Evolutionary conservation across 768 basidiomycete species (phyloP).

Genomic region (Leucogyrophana mollusca): DNA sequence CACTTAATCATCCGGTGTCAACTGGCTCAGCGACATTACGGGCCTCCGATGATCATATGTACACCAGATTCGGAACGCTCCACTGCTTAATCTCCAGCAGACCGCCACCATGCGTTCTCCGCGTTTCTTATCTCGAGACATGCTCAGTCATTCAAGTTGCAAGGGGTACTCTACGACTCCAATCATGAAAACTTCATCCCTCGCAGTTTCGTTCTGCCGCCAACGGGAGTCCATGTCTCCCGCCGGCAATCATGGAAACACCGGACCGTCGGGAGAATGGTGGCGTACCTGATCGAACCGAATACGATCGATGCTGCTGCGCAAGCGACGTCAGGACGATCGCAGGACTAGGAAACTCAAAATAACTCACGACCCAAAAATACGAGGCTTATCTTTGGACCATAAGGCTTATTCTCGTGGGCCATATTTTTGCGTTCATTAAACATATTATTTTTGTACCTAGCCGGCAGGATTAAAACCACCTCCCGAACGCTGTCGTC

Average conservation of each 20-base stretch:
- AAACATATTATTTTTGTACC: constrained; percentile 19
- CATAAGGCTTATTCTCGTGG: constrained; percentile 3
- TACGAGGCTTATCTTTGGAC: constrained; percentile 22
- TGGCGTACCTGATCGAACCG: constrained; percentile 27
- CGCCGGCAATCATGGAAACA: constrained; percentile 12
- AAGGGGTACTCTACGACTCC: no score
- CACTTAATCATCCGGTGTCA: no score
- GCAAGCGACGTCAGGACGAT: constrained; percentile 24
- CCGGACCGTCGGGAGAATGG: constrained; percentile 6
- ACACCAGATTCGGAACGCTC: no score
- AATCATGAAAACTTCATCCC: no score
- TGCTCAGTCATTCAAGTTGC: no score
- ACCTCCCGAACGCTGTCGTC: neutral
- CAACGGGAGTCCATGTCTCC: constrained; percentile 2
- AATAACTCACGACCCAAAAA: constrained; percentile 30
- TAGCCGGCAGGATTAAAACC: neutral
- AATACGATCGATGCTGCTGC: constrained; percentile 3
- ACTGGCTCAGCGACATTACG: no score
- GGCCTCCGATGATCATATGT: no score
- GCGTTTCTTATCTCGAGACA: no score
- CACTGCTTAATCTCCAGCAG: neutral
- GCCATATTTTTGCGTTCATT: constrained; percentile 16
- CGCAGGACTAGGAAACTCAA: constrained; percentile 16
- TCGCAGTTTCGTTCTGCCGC: no score
- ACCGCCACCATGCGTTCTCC: no score